phyloP scores from a whole-genome alignment of 306 rosid genomes.

The Prunus mongolica region DNA sequence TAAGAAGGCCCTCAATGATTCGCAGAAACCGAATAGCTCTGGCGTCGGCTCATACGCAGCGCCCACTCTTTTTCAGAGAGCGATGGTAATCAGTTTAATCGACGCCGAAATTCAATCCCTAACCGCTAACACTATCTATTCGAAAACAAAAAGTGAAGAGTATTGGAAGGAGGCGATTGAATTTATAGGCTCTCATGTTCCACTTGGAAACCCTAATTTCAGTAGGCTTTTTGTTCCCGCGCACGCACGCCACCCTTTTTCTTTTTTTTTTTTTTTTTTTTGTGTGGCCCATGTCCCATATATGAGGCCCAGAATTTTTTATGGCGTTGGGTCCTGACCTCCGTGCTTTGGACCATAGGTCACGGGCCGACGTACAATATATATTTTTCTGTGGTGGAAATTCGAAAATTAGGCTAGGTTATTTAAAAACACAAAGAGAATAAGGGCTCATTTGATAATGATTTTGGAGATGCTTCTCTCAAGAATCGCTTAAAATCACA shows the following conservation, averaged over 20 bases:
- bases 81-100: conserved; percentile 52
- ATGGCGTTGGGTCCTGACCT: no score
- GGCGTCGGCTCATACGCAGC: conserved; percentile 66
- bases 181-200: neutral
- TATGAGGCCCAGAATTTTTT: no score
- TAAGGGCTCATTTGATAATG: no score
- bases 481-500: no score
- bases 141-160: neutral
- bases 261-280: rapidly evolving
- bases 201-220: conserved; percentile 15
- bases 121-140: neutral
- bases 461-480: no score
- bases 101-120: conserved; percentile 27
- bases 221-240: neutral
- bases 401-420: no score
- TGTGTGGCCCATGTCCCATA: no score
- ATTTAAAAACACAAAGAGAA: no score
- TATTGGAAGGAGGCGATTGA: neutral
- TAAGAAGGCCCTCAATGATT: conserved; percentile 2
- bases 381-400: no score
- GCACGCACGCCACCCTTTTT: neutral
- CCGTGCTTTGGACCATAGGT: no score
- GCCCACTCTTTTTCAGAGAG: conserved; percentile 16
- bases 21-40: conserved; percentile 42
- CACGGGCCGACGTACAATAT: no score